Conservation (phyloP, 352 stramenopile species). For the Globisporangium mamillatum region DNA sequence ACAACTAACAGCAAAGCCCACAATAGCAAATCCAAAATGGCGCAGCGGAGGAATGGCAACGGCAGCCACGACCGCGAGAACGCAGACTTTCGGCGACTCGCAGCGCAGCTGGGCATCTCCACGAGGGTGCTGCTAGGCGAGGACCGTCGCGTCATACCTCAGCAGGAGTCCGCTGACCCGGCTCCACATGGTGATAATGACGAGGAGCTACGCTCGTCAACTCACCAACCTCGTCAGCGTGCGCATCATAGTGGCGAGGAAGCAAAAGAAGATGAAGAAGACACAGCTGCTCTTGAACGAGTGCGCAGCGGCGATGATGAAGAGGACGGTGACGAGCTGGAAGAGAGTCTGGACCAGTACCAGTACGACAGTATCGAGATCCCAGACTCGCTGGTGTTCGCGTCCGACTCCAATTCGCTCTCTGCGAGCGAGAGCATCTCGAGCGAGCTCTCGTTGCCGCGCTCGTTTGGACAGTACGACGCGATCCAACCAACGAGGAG, state of each 20-base stretch:
- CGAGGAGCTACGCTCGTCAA: background rate
- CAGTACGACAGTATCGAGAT: slow-evolving; percentile 13
- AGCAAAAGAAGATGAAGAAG: slow-evolving; percentile 17
- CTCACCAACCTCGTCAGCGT: background rate
- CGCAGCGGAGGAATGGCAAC: background rate
- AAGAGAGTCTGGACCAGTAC: slow-evolving; percentile 18
- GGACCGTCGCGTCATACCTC: background rate
- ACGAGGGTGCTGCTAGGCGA: slow-evolving; percentile 29
- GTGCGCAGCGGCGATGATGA: slow-evolving; percentile 13
- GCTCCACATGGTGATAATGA: background rate
- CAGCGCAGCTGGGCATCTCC: slow-evolving; percentile 55
- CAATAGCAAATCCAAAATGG: slow-evolving; percentile 1
- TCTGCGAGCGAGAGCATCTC: slow-evolving; percentile 65
- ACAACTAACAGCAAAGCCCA: too few species aligned
- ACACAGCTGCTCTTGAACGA: background rate
- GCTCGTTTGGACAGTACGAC: slow-evolving; percentile 68
- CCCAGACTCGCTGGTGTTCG: slow-evolving; percentile 26
- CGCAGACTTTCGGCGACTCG: slow-evolving; percentile 38
- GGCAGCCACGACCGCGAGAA: slow-evolving; percentile 18
- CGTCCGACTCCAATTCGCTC: slow-evolving; percentile 40
- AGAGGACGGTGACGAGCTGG: slow-evolving; percentile 26
- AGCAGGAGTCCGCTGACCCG: slow-evolving; percentile 1
- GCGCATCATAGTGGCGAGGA: slow-evolving; percentile 21
- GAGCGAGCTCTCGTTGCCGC: slow-evolving; percentile 68
- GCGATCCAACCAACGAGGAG: background rate